Evolutionary conservation across 73 alveolate species (phyloP), one percentile per base, ranked within the genome.

Genomic region (Halteria grandinella): DNA sequence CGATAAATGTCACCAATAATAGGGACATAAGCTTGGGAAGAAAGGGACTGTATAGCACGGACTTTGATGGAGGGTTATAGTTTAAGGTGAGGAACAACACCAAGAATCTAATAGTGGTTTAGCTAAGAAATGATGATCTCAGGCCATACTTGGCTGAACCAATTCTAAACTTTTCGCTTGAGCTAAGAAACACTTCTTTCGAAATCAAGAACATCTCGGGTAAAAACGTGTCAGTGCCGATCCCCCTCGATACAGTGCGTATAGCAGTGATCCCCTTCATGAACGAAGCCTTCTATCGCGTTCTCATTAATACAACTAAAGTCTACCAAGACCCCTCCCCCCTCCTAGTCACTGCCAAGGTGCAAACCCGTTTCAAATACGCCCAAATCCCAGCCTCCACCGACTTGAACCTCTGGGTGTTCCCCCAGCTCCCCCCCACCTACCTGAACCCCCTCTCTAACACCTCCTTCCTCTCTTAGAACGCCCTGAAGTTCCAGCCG

Each of bases 381-480:
- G 10, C 15, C 24, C 1, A 1, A 8, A 14, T 20, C 17, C 77
- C 77, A 11, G 12, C 27, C 7, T 24, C 14, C 27, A 12, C 8
- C 4, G 12, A 32, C 37, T 2, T 36, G 8, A 20, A 21, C 20
- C 12, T 60, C 7, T 60, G 77, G 77, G 77, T 60, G 1, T 60
- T 60, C 77, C 77, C 77, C 1, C 77, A 55, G 2, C 37, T 59
- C 23, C 77, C 77, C 3, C 77, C 77, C 21, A 60, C 37, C 24
- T 60, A 14, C 40, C 59, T 60, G 55, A 60, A 60, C 21, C 1
- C 43, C 1, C 37, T 60, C 12, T 21, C 43, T 2, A 60, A 60
- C 28, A 36, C 77, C 1, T 40, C 77, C 25, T 60, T 14, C 23
- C 34, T 60, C 7, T n/a, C 37, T 6, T 14, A 60, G 21, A 37